phyloP scores from a whole-genome alignment of 169 alveolate species.

The Eimeria falciformis region DNA sequence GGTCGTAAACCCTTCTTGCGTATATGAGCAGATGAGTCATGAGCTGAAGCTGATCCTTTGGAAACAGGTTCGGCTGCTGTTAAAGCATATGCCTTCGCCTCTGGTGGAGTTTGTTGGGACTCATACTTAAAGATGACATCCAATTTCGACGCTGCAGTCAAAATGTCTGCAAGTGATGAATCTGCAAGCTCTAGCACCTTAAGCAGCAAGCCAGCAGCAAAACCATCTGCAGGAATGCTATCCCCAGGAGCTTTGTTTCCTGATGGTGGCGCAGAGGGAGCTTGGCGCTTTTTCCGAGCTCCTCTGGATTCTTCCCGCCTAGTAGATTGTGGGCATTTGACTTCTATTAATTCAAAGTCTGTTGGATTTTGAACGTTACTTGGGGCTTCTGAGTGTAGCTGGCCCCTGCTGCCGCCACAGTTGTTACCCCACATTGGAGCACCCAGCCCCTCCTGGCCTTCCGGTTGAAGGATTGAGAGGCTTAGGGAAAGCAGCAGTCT shows the following conservation, averaged over 20 bases:
- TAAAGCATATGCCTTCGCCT: background rate
- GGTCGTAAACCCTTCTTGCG: conserved; percentile 30
- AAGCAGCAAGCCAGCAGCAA: background rate
- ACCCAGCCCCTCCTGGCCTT: background rate
- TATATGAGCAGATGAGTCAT: background rate
- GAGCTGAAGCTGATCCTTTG: conserved; percentile 20
- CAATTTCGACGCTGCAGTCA: conserved; percentile 7
- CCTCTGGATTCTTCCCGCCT: conserved; percentile 27
- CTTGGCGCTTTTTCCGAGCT: background rate
- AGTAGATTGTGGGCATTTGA: conserved; percentile 8
- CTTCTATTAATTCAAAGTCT: background rate
- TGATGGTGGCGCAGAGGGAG: background rate
- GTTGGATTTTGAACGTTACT: background rate
- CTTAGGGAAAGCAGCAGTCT: conserved; percentile 33
- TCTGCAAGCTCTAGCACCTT: conserved; percentile 47
- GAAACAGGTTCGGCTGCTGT: background rate
- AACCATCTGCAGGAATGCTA: background rate
- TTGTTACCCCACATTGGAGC: background rate
- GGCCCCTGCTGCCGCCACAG: conserved; percentile 3
- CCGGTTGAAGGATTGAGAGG: conserved; percentile 35
- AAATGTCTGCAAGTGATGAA: background rate
- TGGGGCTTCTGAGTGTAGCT: background rate
- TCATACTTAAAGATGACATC: conserved; percentile 6
- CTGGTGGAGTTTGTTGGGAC: background rate
- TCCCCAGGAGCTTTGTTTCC: background rate